A percentile compares a stretch with the other conserved stretches of the same genome.
Evolutionary conservation across 2,329 filamentous ascomycete genomes (phyloP).

Genomic region (Colletotrichum theobromicola): DNA sequence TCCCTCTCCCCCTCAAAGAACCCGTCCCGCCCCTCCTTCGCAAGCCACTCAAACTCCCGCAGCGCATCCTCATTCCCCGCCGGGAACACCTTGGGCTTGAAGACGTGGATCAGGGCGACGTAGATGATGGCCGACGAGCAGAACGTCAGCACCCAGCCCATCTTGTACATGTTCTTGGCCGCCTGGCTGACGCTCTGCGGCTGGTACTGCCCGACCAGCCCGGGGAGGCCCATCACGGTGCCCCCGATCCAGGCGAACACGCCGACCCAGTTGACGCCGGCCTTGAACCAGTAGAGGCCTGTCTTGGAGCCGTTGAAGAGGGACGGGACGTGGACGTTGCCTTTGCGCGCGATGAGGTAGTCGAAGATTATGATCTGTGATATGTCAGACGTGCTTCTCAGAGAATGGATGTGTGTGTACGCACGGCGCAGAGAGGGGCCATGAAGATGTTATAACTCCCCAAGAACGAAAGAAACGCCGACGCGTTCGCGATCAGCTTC

Average conservation of each 20-base stretch:
- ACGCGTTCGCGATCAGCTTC: conserved; percentile 31
- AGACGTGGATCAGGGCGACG: conserved; percentile 20
- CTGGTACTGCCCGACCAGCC: conserved; percentile 31
- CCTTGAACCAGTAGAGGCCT: conserved; percentile 36
- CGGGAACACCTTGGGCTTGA: conserved; percentile 28
- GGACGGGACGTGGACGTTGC: conserved; percentile 36
- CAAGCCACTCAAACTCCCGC: conserved; percentile 26
- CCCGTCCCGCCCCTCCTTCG: conserved; percentile 27
- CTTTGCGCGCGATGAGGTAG: conserved; percentile 35
- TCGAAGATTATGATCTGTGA: conserved; percentile 35
- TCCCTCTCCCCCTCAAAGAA: conserved; percentile 32
- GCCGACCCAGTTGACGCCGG: conserved; percentile 34
- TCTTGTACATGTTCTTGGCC: conserved; percentile 32
- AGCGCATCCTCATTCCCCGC: conserved; percentile 22
- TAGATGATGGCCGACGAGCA: conserved; percentile 30
- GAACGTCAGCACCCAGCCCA: conserved; percentile 34
- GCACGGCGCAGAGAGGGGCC: conserved; percentile 28
- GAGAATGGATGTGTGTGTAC: background rate
- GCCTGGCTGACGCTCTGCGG: conserved; percentile 27
- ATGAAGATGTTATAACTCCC: conserved; percentile 32
- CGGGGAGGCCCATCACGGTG: conserved; percentile 28
- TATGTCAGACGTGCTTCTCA: background rate
- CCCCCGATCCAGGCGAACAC: conserved; percentile 29
- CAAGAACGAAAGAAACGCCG: conserved; percentile 28
- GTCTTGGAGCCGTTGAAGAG: conserved; percentile 30